Base-by-base conservation (phyloP, 805 yeast genomes). In the Candida montana region DNA sequence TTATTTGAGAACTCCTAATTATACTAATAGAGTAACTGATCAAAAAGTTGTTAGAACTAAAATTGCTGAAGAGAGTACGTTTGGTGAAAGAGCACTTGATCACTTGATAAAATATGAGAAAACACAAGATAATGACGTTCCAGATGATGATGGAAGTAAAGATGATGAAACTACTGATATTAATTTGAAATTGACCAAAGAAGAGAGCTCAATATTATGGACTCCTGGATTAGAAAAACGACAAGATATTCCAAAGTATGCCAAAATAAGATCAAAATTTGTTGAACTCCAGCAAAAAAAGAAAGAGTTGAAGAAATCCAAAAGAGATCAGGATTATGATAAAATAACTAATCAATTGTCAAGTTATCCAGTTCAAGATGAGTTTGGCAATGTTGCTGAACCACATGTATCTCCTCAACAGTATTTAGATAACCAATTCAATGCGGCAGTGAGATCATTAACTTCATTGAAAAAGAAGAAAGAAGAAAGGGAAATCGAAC, bases 41-140 rank as follows among this genome's bases (percentile, higher is more conserved):
- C 86, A 90, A 46, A 77, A 82, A 48, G 67, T 74, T 43, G 71
- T 91, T 41, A 71, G 91, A 47, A 76, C 83, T 41, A 75, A 76
- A 52, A 67, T 90, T 39, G 90, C 87, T 2, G 80, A 79, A 38
- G 97, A 91, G 58, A 85, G 95, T 24, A 69, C 85, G 42, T 65
- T 79, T 39, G 93, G 91, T 3, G 96, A 90, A 57, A 69, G 68
- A 39, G 95, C 96, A 0, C 61, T 91, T 37, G 77, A 83, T 46
- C 69, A 75, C 39, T 67, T 85, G 44, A 69, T 74, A 12, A 66
- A 63, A 21, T 65, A 64, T 57, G 45, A 47, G 49, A 28, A 31
- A 35, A 21, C 20, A 18, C 5, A 31, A 29, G 39, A 17, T 7
- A 47, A 42, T 37, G 43, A 45, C n/a, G 34, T 30, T 21, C 24